Evolutionary conservation across 2,329 filamentous ascomycete species (phyloP).

Genomic region (Botryotinia calthae): DNA sequence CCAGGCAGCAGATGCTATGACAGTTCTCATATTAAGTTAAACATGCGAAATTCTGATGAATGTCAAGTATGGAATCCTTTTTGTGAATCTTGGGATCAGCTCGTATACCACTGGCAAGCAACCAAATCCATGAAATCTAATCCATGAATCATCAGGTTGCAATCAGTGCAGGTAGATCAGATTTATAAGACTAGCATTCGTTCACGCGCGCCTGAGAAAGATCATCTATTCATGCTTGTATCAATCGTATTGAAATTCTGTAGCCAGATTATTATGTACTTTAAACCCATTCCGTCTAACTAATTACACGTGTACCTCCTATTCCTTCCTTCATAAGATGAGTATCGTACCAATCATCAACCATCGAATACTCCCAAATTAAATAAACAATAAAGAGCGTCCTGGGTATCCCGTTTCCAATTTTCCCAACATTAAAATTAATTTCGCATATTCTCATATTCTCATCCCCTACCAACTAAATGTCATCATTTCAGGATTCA

Average conservation of each 20-base stretch:
- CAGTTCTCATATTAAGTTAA: neutral
- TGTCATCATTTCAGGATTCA: constrained; percentile 21
- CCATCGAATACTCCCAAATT: neutral
- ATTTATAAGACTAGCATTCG: neutral
- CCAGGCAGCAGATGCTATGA: neutral
- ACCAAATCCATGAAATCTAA: neutral
- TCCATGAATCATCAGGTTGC: neutral
- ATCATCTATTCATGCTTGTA: too few relatives aligned
- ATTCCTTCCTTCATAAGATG: neutral
- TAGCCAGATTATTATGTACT: constrained; percentile 2
- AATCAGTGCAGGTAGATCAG: neutral
- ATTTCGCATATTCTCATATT: neutral
- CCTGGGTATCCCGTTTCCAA: neutral
- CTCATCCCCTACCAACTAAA: constrained; percentile 16
- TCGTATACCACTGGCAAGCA: neutral
- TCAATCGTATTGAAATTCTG: neutral
- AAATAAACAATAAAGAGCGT: neutral
- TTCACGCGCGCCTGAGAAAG: neutral
- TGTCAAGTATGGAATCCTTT: neutral
- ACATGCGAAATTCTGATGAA: neutral
- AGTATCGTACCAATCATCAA: neutral
- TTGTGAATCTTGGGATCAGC: neutral
- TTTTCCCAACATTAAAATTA: neutral
- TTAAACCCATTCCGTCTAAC: neutral
- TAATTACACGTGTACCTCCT: neutral